Base-by-base conservation (phyloP, 768 basidiomycete species). In the Strobilomyces confusus region DNA sequence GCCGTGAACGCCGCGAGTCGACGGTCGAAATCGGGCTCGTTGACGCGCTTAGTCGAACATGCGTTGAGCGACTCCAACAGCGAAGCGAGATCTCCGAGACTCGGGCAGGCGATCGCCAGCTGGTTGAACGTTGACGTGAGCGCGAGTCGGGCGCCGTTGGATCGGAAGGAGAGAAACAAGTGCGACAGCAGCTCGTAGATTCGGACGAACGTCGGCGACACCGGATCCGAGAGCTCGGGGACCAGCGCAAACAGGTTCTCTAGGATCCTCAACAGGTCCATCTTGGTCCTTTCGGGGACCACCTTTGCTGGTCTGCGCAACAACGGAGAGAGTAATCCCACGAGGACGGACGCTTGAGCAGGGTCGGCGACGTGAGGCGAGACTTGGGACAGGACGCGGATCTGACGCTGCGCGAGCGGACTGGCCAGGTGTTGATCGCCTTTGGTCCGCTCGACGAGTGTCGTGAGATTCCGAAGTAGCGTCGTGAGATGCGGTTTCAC, bases 21-120 rank as follows among this genome's bases (percentile, higher is more conserved):
- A 26, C 82, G 79, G 52, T 95, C 90, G 58, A 97, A 98, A 68
- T 98, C 92, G 3, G 94, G 90, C 64, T 98, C 94, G 52, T 95
- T 92, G 32, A 93, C 69, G 8, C 93, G 80, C 61, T 83, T 87
- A 1, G 69, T 68, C 1, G 94, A 95, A 65, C 86, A 99, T 0
- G 95, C 85, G 62, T 98, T 98, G 57, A 98, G 76, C 0, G 77
- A 77, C 9, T 78, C 79, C 49, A 92, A 61, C 5, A 94, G 69
- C 8, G 74, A 67, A 1, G 84, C 78, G 1, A 91, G 54, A 30
- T 61, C 52, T 38, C 70, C 61, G 19, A 92, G 72, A 3, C 75
- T 69, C 0, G 81, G 58, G n/a, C 66, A 51, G 9, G 65, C 23
- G 2, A 20, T 43, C n/a, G 77, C 74, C 23, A 87, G 68, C 14